A percentile compares a stretch with the other conserved stretches of the same genome.
These are phyloP conservation scores for Globisporangium yorkense DNA, from an alignment of 352 stramenopile species.

Conservation along the genomic window DNA sequence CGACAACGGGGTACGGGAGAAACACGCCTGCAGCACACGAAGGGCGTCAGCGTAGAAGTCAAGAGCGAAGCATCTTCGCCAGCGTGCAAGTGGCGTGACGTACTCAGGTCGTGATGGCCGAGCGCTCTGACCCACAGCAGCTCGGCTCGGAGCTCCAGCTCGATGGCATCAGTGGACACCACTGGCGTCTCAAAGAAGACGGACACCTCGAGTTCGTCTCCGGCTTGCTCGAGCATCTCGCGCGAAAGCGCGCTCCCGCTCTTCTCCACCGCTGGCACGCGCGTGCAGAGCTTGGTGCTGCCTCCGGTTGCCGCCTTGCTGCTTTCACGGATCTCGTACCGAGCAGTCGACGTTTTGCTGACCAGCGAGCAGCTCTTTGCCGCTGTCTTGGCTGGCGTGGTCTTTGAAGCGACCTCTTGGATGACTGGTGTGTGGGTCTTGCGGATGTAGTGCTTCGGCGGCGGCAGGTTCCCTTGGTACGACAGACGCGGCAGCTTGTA, in stretches of 20 bases:
- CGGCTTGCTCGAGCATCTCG: slow-evolving; percentile 29
- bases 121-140: slow-evolving; percentile 35
- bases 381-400: neutral
- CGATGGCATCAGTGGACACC: slow-evolving; percentile 20
- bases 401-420: slow-evolving; percentile 39
- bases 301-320: neutral
- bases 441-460: slow-evolving; percentile 74
- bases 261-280: slow-evolving; percentile 26
- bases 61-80: neutral
- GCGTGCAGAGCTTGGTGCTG: slow-evolving; percentile 18
- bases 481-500: slow-evolving; percentile 73
- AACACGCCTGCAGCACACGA: slow-evolving; percentile 28
- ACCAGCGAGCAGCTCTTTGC: neutral
- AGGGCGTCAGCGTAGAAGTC: neutral
- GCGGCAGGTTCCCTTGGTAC: slow-evolving; percentile 59
- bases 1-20: slow-evolving; percentile 56
- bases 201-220: slow-evolving; percentile 24
- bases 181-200: slow-evolving; percentile 40
- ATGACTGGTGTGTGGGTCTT: slow-evolving; percentile 67
- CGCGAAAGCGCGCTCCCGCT: slow-evolving; percentile 36
- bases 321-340: slow-evolving; percentile 34
- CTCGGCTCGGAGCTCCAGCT: slow-evolving; percentile 47
- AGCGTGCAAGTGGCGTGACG: slow-evolving; percentile 2
- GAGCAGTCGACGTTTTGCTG: slow-evolving; percentile 27
- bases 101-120: slow-evolving; percentile 50